These are phyloP conservation scores for Xanthoparmelia taractica DNA, from an alignment of 495 filamentous ascomycete genomes.

Conservation along the genomic window DNA sequence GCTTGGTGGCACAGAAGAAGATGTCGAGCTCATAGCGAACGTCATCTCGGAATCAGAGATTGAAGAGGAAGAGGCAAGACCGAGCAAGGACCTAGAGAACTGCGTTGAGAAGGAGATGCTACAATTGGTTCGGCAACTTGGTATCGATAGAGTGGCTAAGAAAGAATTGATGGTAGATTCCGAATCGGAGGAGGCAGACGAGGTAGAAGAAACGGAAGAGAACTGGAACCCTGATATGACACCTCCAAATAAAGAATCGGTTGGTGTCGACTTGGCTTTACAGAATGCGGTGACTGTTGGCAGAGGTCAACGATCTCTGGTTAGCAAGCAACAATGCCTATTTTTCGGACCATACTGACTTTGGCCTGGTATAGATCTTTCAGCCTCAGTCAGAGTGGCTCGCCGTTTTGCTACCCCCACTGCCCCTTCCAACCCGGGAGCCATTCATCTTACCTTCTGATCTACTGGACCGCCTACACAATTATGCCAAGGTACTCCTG, in stretches of 20 bases:
- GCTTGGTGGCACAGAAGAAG: constrained; percentile 70
- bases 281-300: background rate
- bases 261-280: background rate
- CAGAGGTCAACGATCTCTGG: constrained; percentile 3
- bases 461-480: constrained; percentile 62
- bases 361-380: background rate
- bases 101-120: constrained; percentile 34
- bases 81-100: constrained; percentile 27
- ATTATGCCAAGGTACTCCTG: constrained; percentile 65
- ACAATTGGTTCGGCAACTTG: constrained; percentile 40
- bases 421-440: constrained; percentile 42
- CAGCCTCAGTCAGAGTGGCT: constrained; percentile 51
- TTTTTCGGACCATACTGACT: background rate
- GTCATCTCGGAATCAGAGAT: constrained; percentile 56
- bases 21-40: constrained; percentile 57
- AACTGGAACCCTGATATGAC: constrained; percentile 18
- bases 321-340: background rate
- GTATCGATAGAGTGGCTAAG: constrained; percentile 40
- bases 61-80: constrained; percentile 33
- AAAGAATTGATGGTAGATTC: constrained; percentile 32
- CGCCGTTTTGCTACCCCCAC: constrained; percentile 50
- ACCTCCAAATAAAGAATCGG: background rate
- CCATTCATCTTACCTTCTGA: constrained; percentile 45
- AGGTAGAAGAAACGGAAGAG: constrained; percentile 24
- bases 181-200: constrained; percentile 31